Evolutionary conservation across 108 stramenopile genomes (phyloP).

Genomic region (Skeletonema menzelii): DNA sequence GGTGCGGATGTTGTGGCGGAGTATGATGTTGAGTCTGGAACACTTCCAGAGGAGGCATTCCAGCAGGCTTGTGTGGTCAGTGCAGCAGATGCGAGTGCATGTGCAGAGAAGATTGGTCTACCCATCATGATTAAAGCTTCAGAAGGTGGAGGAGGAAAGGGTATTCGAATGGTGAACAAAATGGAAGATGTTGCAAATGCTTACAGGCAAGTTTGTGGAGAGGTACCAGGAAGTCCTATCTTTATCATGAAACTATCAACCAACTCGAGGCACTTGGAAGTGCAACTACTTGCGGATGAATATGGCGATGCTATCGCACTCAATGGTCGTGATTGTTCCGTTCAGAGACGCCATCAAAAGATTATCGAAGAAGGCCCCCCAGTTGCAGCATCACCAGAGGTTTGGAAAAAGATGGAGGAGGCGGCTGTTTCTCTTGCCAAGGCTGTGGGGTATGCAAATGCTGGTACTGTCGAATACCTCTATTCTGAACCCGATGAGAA

Average conservation of each 20-base stretch:
- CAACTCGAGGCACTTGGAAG: slow-evolving; percentile 96
- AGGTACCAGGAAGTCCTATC: slow-evolving; percentile 98
- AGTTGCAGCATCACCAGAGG: slow-evolving; percentile 87
- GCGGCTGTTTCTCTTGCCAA: slow-evolving; percentile 97
- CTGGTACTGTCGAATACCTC: slow-evolving; percentile 99
- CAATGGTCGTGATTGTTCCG: slow-evolving; percentile 99
- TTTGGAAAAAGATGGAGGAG: slow-evolving; percentile 96
- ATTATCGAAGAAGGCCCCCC: slow-evolving; percentile 99
- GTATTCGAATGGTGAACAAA: slow-evolving; percentile 86
- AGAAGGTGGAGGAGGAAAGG: slow-evolving; percentile 99
- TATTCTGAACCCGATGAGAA: slow-evolving; percentile 89
- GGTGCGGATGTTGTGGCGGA: slow-evolving; percentile 81
- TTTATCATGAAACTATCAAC: slow-evolving; percentile 95
- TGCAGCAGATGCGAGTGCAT: slow-evolving; percentile 77
- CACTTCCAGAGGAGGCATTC: slow-evolving; percentile 84
- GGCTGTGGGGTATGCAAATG: slow-evolving; percentile 97
- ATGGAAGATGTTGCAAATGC: slow-evolving; percentile 83
- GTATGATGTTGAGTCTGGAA: slow-evolving; percentile 75
- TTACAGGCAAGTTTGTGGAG: slow-evolving; percentile 97
- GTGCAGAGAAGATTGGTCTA: slow-evolving; percentile 89
- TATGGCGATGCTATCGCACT: slow-evolving; percentile 98
- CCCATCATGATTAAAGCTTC: slow-evolving; percentile 99
- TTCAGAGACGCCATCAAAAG: slow-evolving; percentile 99
- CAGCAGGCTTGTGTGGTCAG: slow-evolving; percentile 84
- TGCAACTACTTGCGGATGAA: slow-evolving; percentile 97